Percentiles rank a stretch among this genome's conserved stretches.
phyloP scores from a whole-genome alignment of 163 green algal genomes.

The Volvox carteri region DNA sequence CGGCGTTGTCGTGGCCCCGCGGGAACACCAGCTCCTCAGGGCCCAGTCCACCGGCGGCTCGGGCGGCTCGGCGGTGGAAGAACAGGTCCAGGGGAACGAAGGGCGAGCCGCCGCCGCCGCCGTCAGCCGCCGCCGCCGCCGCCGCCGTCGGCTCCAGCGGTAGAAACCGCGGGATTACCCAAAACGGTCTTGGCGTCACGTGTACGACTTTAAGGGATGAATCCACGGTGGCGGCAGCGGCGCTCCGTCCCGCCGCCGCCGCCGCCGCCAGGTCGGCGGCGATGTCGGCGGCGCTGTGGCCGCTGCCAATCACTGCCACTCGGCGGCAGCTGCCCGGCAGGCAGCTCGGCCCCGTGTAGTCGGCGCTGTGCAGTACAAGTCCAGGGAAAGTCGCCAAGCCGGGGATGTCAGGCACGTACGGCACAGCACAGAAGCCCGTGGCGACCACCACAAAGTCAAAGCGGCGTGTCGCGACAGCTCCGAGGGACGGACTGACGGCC shows the following conservation, averaged over 20 bases:
- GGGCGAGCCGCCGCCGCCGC: not conserved
- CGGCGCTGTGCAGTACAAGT: constrained; percentile 7
- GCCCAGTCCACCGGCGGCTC: not conserved
- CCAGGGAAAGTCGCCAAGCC: constrained; percentile 10
- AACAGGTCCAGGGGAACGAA: constrained; percentile 25
- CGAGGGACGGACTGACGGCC: too few species aligned
- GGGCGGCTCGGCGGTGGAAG: not conserved
- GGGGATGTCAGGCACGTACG: not conserved
- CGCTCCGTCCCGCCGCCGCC: not conserved
- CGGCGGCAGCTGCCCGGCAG: not conserved
- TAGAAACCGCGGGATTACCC: constrained; percentile 34
- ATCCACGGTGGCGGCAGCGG: not conserved
- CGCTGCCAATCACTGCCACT: constrained; percentile 10
- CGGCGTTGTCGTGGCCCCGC: not conserved
- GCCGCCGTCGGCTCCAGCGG: not conserved
- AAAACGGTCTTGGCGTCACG: constrained; percentile 20
- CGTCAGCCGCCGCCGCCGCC: not conserved
- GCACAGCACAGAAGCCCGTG: not conserved
- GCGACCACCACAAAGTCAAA: constrained; percentile 33
- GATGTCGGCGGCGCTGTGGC: constrained; percentile 38
- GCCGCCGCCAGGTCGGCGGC: constrained; percentile 38
- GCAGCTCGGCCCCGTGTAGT: not conserved
- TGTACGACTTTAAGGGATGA: not conserved
- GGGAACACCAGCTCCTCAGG: not conserved
- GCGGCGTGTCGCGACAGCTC: too few species aligned